phyloP scores from a whole-genome alignment of 306 rosid species.

The Prunus dulcis region DNA sequence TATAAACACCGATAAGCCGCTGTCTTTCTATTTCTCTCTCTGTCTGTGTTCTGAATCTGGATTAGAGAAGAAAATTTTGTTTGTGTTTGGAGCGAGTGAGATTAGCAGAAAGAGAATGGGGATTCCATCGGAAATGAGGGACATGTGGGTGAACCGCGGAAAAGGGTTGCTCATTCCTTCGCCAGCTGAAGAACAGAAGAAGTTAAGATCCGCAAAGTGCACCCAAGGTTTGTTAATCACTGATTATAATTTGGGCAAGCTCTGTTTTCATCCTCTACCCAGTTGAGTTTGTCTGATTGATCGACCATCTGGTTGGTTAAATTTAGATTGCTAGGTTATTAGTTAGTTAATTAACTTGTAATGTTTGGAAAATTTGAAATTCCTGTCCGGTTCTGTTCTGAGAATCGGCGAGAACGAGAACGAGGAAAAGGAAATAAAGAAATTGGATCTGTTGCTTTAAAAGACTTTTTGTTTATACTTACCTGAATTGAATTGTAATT shows the following conservation, averaged over 20 bases:
- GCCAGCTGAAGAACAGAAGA: slow-evolving; percentile 60
- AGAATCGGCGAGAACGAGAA: too few species aligned
- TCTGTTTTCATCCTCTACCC: too few species aligned
- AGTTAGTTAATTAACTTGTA: neutral
- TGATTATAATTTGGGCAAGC: neutral
- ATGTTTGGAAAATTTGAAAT: neutral
- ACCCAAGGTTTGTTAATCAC: slow-evolving; percentile 39
- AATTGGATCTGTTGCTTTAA: neutral
- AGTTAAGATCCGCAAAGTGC: slow-evolving; percentile 45
- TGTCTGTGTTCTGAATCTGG: neutral
- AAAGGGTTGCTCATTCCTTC: slow-evolving; percentile 52
- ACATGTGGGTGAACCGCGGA: slow-evolving; percentile 39
- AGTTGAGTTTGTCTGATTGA: too few species aligned
- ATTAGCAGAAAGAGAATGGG: slow-evolving; percentile 39
- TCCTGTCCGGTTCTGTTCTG: neutral
- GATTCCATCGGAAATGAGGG: slow-evolving; percentile 66
- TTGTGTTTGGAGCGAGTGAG: neutral
- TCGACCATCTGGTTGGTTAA: neutral
- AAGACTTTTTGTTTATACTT: neutral
- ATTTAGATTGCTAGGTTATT: neutral
- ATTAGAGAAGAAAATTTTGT: neutral
- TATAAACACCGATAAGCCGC: neutral
- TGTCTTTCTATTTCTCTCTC: neutral
- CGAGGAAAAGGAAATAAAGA: neutral
- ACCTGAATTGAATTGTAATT: neutral